Evolutionary conservation across 164 flowering plant genomes (phyloP), one percentile per base, ranked within the genome.

Genomic region (Magnolia officinalis): DNA sequence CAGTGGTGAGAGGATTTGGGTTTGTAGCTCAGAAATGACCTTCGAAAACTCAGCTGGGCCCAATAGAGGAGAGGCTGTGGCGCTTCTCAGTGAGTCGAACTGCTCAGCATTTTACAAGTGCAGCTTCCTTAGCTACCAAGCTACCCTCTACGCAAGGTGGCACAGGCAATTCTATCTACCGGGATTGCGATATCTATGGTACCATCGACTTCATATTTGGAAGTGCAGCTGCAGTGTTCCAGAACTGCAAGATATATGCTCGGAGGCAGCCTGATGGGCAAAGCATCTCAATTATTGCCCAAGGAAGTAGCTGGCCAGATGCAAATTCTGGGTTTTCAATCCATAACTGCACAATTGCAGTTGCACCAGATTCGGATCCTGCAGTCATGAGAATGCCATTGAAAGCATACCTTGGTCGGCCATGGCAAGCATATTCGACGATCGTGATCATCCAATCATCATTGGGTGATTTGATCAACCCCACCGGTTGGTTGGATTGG

Each of bases 171-270:
- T 80, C 72, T 80, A 69, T 80, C 72, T 80, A 69, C 77, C 24
- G 79, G 61, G 64, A 80, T 11, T 77, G 82, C 65, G 73, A 80
- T 50, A 77, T 86, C 16, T 19, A 80, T 5, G 88, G 88, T 20
- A 83, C 87, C 31, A 31, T 84, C 1, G 85, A 86, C 73, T 81
- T 86, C 82, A 81, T 82, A 74, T 83, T 84, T 13, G 87, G 87
- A 23, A 80, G 84, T 29, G 83, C 88, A 1, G 75, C 85, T 37
- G 83, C 75, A 21, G 75, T 86, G 18, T 75, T 86, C 49, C 80
- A 80, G 64, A 80, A 68, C 75, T 80, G 80, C 74, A 80, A 77
- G 11, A 65, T 80, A 13, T 76, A 66, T 50, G 82, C 74, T 1
- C 55, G 78, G n/a, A 73, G 37, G 37, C 80, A 71, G n/a, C 45